These are phyloP conservation scores for Naganishia kalamii DNA, from an alignment of 768 basidiomycete genomes.

Conservation along the genomic window DNA sequence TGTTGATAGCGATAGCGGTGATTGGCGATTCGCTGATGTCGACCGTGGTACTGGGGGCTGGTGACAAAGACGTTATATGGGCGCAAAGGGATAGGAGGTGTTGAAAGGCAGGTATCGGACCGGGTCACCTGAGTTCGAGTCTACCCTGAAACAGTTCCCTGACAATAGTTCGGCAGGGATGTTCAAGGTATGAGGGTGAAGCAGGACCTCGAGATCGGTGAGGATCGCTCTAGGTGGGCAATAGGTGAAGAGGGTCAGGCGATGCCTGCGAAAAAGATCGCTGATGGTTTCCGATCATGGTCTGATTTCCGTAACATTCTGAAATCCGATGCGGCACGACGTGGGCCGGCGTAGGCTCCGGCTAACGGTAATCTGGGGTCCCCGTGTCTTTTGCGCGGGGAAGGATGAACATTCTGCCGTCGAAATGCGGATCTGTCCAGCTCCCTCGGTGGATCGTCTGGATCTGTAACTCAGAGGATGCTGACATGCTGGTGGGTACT, in stretches of 20 bases:
- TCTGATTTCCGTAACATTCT: background rate
- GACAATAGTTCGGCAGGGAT: background rate
- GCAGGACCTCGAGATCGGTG: slow-evolving; percentile 1
- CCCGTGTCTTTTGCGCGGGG: no score
- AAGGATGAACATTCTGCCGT: background rate
- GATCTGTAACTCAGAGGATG: no score
- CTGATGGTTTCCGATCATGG: background rate
- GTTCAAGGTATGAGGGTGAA: background rate
- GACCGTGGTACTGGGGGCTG: no score
- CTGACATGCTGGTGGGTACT: no score
- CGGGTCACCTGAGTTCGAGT: background rate
- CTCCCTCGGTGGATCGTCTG: no score
- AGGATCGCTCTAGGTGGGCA: background rate
- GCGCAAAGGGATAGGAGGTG: background rate
- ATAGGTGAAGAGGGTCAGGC: background rate
- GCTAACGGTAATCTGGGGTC: slow-evolving; percentile 1
- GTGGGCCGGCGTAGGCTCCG: background rate
- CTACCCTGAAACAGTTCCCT: background rate
- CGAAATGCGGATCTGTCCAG: background rate
- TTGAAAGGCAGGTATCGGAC: background rate
- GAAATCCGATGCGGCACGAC: slow-evolving; percentile 14
- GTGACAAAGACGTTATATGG: no score
- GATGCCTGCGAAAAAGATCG: background rate
- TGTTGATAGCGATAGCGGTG: background rate
- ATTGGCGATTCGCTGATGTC: background rate